These are phyloP conservation scores for Aspergillus nomiae DNA, from an alignment of 2,329 filamentous ascomycete species.

Conservation along the genomic window DNA sequence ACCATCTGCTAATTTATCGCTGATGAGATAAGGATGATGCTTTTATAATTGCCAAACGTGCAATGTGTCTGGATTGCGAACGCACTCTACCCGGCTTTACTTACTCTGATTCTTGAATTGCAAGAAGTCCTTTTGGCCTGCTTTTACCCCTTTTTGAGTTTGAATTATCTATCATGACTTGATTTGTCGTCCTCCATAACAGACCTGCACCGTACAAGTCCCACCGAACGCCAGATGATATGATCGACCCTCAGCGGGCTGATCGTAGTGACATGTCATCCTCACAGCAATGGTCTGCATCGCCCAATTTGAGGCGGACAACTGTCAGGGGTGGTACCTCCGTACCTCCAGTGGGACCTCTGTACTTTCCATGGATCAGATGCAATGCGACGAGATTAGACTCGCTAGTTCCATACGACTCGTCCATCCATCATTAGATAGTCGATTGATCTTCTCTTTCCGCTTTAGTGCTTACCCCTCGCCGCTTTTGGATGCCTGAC, in stretches of 20 bases:
- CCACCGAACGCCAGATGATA: not conserved
- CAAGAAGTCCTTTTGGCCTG: not conserved
- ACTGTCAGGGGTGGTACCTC: not conserved
- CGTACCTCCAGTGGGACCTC: not conserved
- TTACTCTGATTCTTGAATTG: not conserved
- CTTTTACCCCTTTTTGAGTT: not conserved
- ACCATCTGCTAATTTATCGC: not conserved
- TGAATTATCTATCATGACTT: not conserved
- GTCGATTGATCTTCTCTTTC: not conserved
- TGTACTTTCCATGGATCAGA: not conserved
- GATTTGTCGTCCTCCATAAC: not conserved
- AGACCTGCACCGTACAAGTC: not conserved
- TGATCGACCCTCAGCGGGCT: not conserved
- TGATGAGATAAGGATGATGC: constrained; percentile 1
- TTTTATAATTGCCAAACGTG: not conserved
- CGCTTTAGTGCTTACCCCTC: not conserved
- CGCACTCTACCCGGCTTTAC: too few species aligned
- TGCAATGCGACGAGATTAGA: not conserved
- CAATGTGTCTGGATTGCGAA: not conserved
- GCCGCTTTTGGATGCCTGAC: not conserved
- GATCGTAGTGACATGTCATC: constrained; percentile 3
- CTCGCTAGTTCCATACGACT: not conserved
- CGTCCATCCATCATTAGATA: not conserved
- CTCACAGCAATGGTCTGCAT: not conserved
- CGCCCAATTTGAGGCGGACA: constrained; percentile 3